These are phyloP conservation scores for Aurinia saxatilis DNA, from an alignment of 345 rosid species.

Conservation along the genomic window DNA sequence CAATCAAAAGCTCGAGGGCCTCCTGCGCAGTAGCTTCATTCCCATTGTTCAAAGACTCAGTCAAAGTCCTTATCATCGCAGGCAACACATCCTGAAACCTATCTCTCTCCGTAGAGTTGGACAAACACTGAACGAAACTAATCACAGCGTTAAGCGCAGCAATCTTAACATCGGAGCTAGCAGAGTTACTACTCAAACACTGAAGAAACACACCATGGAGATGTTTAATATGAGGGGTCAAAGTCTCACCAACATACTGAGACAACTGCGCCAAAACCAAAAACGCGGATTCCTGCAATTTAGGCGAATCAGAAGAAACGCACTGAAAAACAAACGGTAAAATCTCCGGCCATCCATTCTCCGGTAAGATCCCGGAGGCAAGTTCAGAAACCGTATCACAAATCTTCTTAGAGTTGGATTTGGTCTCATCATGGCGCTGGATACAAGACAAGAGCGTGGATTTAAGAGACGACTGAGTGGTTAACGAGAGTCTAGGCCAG, in stretches of 20 bases:
- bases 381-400: slow-evolving; percentile 96
- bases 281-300: slow-evolving; percentile 89
- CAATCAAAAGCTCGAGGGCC: slow-evolving; percentile 91
- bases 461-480: slow-evolving; percentile 81
- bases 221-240: slow-evolving; percentile 72
- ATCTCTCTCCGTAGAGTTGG: slow-evolving; percentile 67
- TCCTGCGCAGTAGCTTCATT: slow-evolving; percentile 95
- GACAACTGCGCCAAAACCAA: slow-evolving; percentile 87
- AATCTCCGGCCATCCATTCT: slow-evolving; percentile 94
- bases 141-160: slow-evolving; percentile 92
- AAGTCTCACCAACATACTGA: slow-evolving; percentile 77
- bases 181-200: slow-evolving; percentile 50
- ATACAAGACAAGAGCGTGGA: slow-evolving; percentile 61
- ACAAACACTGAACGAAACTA: slow-evolving; percentile 82
- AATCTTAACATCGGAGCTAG: slow-evolving; percentile 72
- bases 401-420: slow-evolving; percentile 75
- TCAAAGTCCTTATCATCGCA: slow-evolving; percentile 89
- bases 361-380: slow-evolving; percentile 76
- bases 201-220: slow-evolving; percentile 77
- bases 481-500: slow-evolving; percentile 70
- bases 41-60: slow-evolving; percentile 81
- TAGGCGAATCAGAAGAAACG: slow-evolving; percentile 67
- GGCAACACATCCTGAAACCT: slow-evolving; percentile 95
- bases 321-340: slow-evolving; percentile 94
- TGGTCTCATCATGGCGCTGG: slow-evolving; percentile 72